Conservation (phyloP, 257 asterid genomes). For the Fraxinus americana region DNA sequence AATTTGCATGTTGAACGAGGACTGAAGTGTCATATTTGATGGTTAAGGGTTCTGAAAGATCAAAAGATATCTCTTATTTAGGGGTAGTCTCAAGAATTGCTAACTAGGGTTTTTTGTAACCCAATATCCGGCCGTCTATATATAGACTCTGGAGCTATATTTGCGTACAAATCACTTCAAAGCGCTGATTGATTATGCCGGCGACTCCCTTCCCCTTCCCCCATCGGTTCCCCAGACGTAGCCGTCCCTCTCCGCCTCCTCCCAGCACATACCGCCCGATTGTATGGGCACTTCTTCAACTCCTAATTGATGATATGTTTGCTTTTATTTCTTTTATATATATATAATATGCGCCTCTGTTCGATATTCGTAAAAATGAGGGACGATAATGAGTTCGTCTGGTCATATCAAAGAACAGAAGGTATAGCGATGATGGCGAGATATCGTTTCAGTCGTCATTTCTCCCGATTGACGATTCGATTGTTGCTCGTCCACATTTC, state of each 20-base stretch:
- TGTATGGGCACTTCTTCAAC: background rate
- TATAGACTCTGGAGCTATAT: background rate
- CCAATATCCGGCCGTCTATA: background rate
- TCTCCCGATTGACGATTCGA: constrained; percentile 63
- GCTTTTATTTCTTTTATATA: too few species aligned
- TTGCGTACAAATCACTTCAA: background rate
- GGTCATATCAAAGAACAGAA: constrained; percentile 38
- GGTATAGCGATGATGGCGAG: constrained; percentile 73
- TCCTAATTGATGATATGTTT: background rate
- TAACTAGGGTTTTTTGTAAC: background rate
- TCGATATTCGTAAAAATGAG: constrained; percentile 28
- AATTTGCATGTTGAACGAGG: background rate
- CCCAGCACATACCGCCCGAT: too few species aligned
- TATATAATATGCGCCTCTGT: constrained; percentile 28
- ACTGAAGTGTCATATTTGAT: background rate
- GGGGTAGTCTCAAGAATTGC: background rate
- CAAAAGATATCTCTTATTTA: background rate
- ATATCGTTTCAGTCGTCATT: constrained; percentile 91
- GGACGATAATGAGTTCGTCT: constrained; percentile 42
- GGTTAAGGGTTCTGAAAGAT: background rate
- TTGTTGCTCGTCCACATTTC: constrained; percentile 93
- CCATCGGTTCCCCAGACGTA: background rate
- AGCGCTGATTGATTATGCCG: background rate
- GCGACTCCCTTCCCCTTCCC: background rate
- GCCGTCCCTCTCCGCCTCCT: background rate